Evolutionary conservation across 768 basidiomycete species (phyloP), one percentile per base, ranked within the genome.

Genomic region (Boletus reticulatus): DNA sequence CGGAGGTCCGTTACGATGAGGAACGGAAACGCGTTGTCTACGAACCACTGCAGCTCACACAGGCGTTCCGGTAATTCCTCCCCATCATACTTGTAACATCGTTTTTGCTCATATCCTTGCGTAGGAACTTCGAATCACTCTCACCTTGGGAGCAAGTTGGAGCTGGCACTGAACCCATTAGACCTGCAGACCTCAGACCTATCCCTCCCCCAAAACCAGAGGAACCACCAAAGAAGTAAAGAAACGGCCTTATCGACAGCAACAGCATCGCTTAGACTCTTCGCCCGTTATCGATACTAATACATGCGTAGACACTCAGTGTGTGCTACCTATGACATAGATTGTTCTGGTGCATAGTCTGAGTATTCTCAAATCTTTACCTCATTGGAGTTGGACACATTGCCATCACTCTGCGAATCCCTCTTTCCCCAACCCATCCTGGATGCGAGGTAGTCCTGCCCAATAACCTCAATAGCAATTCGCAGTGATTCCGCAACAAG

Each of bases 131-230:
- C 67, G 93, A 94, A 68, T 85, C 93, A 27, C 80, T 82, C 43
- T 94, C 85, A 43, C 96, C 97, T 39, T 99, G 96, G 96, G 97
- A 98, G 68, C 94, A 95, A 72, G 82, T 92, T 44, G 96, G 96
- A 36, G 72, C 80, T 9, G 87, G 87, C 22, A 76, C 78, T 14
- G 74, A 79, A 50, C 74, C 77, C 6, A 76, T 74, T 54, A 73
- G 78, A 53, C 92, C 94, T 4, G 83, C 85, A 34, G 83, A 86
- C 45, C 79, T 93, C 64, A 92, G 88, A 72, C 86, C 84, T 51
- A 69, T 90, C 48, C 86, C 89, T 46, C 85, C 85, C 47, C 87
- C 89, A 20, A 84, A 89, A 52, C 81, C 84, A 42, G 85, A 89
- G 66, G 88, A 90, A 64, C 75, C 78, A n/a, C 76, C 80, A 71